phyloP scores from a whole-genome alignment of 2,329 filamentous ascomycete genomes.

The Aspergillus carbonarius region DNA sequence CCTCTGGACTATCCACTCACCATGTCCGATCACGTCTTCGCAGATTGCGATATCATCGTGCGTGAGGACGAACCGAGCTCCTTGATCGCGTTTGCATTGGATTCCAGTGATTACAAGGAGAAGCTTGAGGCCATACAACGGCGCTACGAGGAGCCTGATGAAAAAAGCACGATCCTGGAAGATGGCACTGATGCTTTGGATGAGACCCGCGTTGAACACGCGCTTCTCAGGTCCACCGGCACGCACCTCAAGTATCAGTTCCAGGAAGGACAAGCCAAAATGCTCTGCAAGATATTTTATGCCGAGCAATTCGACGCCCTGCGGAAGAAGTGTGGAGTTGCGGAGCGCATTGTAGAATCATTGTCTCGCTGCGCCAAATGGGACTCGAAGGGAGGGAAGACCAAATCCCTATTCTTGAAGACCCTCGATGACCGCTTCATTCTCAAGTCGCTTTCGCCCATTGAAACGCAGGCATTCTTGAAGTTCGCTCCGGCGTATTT shows the following conservation, averaged over 20 bases:
- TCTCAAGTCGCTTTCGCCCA: slow-evolving; percentile 82
- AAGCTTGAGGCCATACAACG: slow-evolving; percentile 63
- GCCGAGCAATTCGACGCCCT: slow-evolving; percentile 97
- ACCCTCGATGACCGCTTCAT: slow-evolving; percentile 93
- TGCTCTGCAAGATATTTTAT: slow-evolving; percentile 98
- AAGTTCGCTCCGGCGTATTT: slow-evolving; percentile 97
- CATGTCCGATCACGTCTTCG: slow-evolving; percentile 89
- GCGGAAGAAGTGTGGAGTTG: slow-evolving; percentile 85
- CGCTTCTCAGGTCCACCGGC: slow-evolving; percentile 77
- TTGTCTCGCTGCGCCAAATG: slow-evolving; percentile 94
- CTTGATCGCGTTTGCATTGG: slow-evolving; percentile 87
- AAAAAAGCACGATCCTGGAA: slow-evolving; percentile 24
- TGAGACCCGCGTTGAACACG: slow-evolving; percentile 78
- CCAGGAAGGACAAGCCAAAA: slow-evolving; percentile 85
- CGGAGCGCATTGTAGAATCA: slow-evolving; percentile 92
- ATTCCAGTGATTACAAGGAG: slow-evolving; percentile 78
- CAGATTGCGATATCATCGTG: slow-evolving; percentile 94
- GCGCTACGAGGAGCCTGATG: slow-evolving; percentile 33
- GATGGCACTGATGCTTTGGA: slow-evolving; percentile 47
- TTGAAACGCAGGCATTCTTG: slow-evolving; percentile 91
- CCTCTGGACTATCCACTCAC: slow-evolving; percentile 88
- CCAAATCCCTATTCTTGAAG: slow-evolving; percentile 95
- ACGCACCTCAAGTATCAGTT: slow-evolving; percentile 97
- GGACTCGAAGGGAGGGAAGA: slow-evolving; percentile 97
- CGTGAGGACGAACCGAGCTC: slow-evolving; percentile 97